Base-by-base conservation (phyloP, 2,329 filamentous ascomycete genomes). In the Botrytis galanthina region DNA sequence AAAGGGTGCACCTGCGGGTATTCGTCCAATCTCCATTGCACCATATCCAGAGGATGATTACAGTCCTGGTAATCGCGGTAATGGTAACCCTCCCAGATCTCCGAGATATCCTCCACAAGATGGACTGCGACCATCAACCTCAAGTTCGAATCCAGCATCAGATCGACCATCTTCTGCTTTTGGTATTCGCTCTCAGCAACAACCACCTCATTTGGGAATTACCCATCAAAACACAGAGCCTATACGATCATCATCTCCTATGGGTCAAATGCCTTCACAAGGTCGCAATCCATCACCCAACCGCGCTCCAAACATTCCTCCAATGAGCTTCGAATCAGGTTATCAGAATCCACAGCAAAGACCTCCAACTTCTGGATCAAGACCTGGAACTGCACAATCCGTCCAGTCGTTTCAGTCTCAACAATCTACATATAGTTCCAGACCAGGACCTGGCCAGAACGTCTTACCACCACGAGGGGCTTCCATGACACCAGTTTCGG, bases 1-100 rank as follows among this genome's bases (percentile, higher is more conserved):
- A 68, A 73, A 73, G 54, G 71, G 71, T 18, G 37, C 66, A 22
- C 71, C 74, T 32, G 73, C 76, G 68, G 70, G 70, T 26, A 46
- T 57, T 54, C 67, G 79, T 44, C 77, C 78, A 35, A 74, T 75
- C 6, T 80, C 79, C 39, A 85, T 87, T 35, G 89, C 90, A 1
- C 92, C 92, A 1, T 94, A 94, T 78, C 92, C 92, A 0, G 86
- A 90, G 68, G 91, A 93, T 76, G 90, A 92, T 76, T 85, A 71
- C 76, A 39, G 81, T 80, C 44, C 69, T 64, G 64, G 68, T 42
- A 44, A 68, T 59, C 60, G 70, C 26, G 32, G 64, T 29, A 39
- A 42, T 44, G 59, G 48, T 18, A 63, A 39, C 29, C 20, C n/a
- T 39, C 70, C 60, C n/a, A 54, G 63, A 22, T 69, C 67, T 26